Evolutionary conservation across 2,329 filamentous ascomycete species (phyloP).

Genomic region (Fusarium floridanum): DNA sequence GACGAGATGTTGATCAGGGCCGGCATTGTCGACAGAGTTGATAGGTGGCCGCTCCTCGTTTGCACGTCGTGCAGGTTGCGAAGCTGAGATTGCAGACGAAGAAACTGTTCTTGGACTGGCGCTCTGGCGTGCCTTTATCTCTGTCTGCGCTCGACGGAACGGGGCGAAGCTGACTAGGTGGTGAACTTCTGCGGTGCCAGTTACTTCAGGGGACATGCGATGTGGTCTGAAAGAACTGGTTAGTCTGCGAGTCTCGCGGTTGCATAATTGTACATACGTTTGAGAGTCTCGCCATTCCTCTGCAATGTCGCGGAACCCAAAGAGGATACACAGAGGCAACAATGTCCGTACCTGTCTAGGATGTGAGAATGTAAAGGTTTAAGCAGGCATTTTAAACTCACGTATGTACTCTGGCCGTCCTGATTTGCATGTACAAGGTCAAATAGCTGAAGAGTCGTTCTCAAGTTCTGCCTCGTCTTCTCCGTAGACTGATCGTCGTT

Average conservation of each 20-base stretch:
- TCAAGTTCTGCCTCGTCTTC: not conserved
- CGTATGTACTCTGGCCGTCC: not conserved
- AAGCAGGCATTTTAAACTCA: not conserved
- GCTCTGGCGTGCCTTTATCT: not conserved
- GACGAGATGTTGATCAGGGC: not conserved
- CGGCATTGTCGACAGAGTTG: not conserved
- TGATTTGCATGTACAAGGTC: not conserved
- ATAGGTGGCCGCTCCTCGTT: not conserved
- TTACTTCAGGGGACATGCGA: not conserved
- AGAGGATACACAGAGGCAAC: not conserved
- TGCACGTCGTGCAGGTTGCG: not conserved
- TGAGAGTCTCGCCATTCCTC: not conserved
- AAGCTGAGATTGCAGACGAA: not conserved
- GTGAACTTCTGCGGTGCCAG: not conserved
- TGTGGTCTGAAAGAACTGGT: not conserved
- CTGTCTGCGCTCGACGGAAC: constrained; percentile 1
- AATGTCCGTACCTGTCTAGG: not conserved
- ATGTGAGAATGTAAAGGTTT: too few relatives aligned
- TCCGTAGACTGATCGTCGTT: not conserved
- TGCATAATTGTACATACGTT: not conserved
- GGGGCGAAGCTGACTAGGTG: not conserved
- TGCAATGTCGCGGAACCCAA: not conserved
- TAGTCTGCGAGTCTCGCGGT: not conserved
- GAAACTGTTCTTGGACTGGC: not conserved
- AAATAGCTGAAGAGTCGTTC: not conserved